Base-by-base conservation (phyloP, 768 basidiomycete species). In the Russula sp. region DNA sequence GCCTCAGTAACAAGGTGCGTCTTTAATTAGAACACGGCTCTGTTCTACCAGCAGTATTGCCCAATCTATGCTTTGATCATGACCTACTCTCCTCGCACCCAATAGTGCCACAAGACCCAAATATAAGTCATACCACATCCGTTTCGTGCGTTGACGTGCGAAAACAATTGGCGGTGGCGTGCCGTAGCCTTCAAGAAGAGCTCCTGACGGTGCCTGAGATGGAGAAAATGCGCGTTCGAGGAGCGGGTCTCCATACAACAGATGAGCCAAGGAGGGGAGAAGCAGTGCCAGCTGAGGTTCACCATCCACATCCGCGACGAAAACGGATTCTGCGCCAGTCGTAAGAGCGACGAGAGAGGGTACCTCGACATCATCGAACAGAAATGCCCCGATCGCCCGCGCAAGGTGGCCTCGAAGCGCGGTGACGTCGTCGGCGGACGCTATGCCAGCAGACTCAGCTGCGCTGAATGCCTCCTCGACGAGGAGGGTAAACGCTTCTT, bases 161-260 rank as follows among this genome's bases (percentile, higher is more conserved):
- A 90, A 86, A 26, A 83, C 71, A 3, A 87, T 76, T 50, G 84
- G 71, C 4, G 75, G 75, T 1, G 75, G 78, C 1, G 83, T 84
- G 22, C 68, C 66, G 69, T 91, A 91, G 1, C 85, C 89, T 72
- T 88, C 84, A 55, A 79, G 72, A 22, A 90, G 73, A 5, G 84
- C 85, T 32, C 67, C 66, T 20, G 58, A 67, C 49, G 63, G 63
- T 10, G 49, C 59, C 32, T 67, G 53, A 20, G 59, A 61, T n/a
- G 54, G 64, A 53, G 83, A 69, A 76, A 90, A 87, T 69, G 85
- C 79, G 5, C 80, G 77, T 72, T 91, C 90, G 42, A 90, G 78
- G 44, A 91, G 74, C 11, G 90, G 90, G 71, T 92, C 90, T 32
- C 88, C 89, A 84, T 87, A 92, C 26, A 90, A 67, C 14, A 87